These are phyloP conservation scores for Petrea volubilis DNA, from an alignment of 257 asterid genomes.

Conservation along the genomic window DNA sequence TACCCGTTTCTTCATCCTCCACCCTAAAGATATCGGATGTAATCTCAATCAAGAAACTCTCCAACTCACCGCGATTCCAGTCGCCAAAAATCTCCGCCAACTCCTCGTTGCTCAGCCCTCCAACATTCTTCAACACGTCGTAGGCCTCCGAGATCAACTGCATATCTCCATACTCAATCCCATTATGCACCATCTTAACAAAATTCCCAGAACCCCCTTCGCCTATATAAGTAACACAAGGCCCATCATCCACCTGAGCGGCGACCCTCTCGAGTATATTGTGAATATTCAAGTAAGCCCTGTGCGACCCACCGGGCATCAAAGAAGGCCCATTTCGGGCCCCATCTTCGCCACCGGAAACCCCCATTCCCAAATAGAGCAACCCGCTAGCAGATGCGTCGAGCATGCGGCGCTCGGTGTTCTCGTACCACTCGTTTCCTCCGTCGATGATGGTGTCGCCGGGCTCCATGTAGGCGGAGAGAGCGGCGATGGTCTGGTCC, in stretches of 20 bases:
- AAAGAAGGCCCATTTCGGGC: slow-evolving; percentile 82
- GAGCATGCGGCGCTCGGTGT: slow-evolving; percentile 70
- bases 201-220: slow-evolving; percentile 93
- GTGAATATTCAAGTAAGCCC: slow-evolving; percentile 63
- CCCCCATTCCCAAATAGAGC: slow-evolving; percentile 90
- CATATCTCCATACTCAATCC: slow-evolving; percentile 95
- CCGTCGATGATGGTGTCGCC: slow-evolving; percentile 94
- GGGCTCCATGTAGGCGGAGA: slow-evolving; percentile 78
- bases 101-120: slow-evolving; percentile 66
- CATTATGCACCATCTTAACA: slow-evolving; percentile 92
- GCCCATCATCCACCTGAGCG: slow-evolving; percentile 94
- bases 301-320: slow-evolving; percentile 90
- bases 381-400: slow-evolving; percentile 57
- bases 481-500: slow-evolving; percentile 81
- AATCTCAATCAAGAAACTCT: slow-evolving; percentile 84
- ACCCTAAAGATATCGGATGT: slow-evolving; percentile 80
- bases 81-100: slow-evolving; percentile 70
- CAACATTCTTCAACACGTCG: slow-evolving; percentile 74
- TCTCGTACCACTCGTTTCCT: slow-evolving; percentile 96
- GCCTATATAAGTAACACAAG: slow-evolving; percentile 87
- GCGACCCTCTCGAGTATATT: slow-evolving; percentile 75
- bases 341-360: slow-evolving; percentile 95
- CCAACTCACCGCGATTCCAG: slow-evolving; percentile 87
- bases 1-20: slow-evolving; percentile 48
- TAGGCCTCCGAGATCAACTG: slow-evolving; percentile 89